phyloP scores from a whole-genome alignment of 2,329 filamentous ascomycete genomes.

The Orbilia oligospora region DNA sequence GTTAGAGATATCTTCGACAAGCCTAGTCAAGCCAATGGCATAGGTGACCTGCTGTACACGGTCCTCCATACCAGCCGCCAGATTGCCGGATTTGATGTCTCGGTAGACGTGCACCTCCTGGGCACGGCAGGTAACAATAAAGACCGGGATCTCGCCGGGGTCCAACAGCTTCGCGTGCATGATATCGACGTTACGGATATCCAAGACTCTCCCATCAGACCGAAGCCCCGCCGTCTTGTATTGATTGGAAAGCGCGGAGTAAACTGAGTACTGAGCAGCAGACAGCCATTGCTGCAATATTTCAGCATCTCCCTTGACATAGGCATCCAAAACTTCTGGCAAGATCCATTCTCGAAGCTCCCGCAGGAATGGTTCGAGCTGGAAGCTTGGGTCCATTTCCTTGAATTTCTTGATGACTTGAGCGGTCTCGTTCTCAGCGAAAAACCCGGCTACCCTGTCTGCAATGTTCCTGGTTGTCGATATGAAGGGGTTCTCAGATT shows the following conservation, averaged over 20 bases:
- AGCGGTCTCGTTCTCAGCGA: slow-evolving; percentile 97
- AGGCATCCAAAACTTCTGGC: slow-evolving; percentile 95
- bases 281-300: slow-evolving; percentile 95
- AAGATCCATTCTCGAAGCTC: slow-evolving; percentile 98
- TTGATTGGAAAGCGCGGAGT: slow-evolving; percentile 95
- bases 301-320: slow-evolving; percentile 94
- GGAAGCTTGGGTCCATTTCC: slow-evolving; percentile 93
- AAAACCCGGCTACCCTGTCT: slow-evolving; percentile 92
- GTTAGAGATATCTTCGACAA: slow-evolving; percentile 96
- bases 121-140: slow-evolving; percentile 95
- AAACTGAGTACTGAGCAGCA: slow-evolving; percentile 95
- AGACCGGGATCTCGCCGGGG: slow-evolving; percentile 90
- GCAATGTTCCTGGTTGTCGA: slow-evolving; percentile 93
- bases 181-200: slow-evolving; percentile 94
- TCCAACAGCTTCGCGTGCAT: slow-evolving; percentile 84
- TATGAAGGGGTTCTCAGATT: slow-evolving; percentile 96
- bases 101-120: slow-evolving; percentile 98
- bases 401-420: slow-evolving; percentile 98
- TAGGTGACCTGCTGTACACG: slow-evolving; percentile 98
- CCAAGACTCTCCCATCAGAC: slow-evolving; percentile 93
- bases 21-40: slow-evolving; percentile 93
- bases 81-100: slow-evolving; percentile 87
- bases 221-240: slow-evolving; percentile 94
- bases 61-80: slow-evolving; percentile 98
- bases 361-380: slow-evolving; percentile 92